Conservation (phyloP, 2,329 filamentous ascomycete species). For the Alternaria longipes region DNA sequence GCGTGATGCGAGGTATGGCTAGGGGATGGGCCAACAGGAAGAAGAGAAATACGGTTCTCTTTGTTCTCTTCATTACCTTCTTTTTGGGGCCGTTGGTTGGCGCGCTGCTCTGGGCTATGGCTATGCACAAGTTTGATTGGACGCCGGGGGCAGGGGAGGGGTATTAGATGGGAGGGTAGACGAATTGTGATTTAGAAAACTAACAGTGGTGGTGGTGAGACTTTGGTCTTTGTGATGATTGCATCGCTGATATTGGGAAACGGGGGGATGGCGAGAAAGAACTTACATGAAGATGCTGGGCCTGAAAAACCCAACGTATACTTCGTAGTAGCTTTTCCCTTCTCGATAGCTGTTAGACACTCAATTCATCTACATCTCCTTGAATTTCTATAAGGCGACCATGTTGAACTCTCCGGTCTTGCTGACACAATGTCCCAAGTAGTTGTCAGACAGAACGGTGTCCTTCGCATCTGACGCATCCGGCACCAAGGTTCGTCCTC, state of each 20-base stretch:
- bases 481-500: too few species aligned
- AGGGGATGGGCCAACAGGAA: not conserved
- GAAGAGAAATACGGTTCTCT: not conserved
- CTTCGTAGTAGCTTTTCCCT: not conserved
- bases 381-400: not conserved
- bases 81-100: slow-evolving; percentile 3
- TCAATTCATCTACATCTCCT: not conserved
- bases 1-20: not conserved
- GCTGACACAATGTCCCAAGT: too few species aligned
- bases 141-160: not conserved
- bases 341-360: not conserved
- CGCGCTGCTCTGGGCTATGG: slow-evolving; percentile 6
- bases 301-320: not conserved
- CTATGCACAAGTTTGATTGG: slow-evolving; percentile 1
- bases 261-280: not conserved
- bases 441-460: too few species aligned
- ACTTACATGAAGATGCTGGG: not conserved
- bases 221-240: not conserved
- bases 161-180: not conserved
- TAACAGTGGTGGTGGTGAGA: not conserved
- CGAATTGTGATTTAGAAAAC: too few species aligned
- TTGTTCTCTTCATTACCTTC: not conserved
- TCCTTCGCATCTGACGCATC: too few species aligned
- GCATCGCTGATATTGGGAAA: not conserved
- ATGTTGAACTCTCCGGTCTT: not conserved